Evolutionary conservation across 208 protist species (phyloP).

Genomic region (Leptomonas seymouri): DNA sequence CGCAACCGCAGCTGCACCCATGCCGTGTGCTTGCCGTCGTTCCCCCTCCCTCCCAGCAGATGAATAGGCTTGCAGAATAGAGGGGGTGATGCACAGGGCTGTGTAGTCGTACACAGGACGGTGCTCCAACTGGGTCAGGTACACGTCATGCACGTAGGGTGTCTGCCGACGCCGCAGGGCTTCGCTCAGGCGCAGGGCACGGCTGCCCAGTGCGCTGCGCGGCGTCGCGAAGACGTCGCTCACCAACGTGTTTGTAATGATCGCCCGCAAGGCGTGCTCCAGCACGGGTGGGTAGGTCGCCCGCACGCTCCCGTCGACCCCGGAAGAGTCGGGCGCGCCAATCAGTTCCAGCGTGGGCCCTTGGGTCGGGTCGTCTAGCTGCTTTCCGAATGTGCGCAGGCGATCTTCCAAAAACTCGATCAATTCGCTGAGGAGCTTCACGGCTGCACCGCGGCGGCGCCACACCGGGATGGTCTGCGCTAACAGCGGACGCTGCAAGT

Average conservation of each 20-base stretch:
- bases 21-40: slow-evolving; percentile 1
- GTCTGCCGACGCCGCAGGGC: slow-evolving; percentile 54
- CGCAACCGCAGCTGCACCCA: neutral
- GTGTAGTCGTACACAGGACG: slow-evolving; percentile 54
- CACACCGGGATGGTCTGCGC: slow-evolving; percentile 51
- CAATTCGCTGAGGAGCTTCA: slow-evolving; percentile 36
- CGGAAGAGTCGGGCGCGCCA: slow-evolving; percentile 39
- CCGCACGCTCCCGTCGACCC: slow-evolving; percentile 53
- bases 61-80: neutral
- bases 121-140: slow-evolving; percentile 48
- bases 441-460: slow-evolving; percentile 48
- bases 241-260: slow-evolving; percentile 54
- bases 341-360: slow-evolving; percentile 24
- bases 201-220: slow-evolving; percentile 31
- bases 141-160: slow-evolving; percentile 61
- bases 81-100: slow-evolving; percentile 17
- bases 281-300: slow-evolving; percentile 47
- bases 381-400: slow-evolving; percentile 34
- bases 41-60: neutral
- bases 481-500: slow-evolving; percentile 40
- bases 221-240: slow-evolving; percentile 51
- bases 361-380: slow-evolving; percentile 22
- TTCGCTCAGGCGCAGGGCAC: slow-evolving; percentile 47
- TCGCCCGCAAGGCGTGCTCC: slow-evolving; percentile 43
- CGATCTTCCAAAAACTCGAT: slow-evolving; percentile 36